phyloP scores from a whole-genome alignment of 805 yeast genomes.

The Kuraishia hungarica region DNA sequence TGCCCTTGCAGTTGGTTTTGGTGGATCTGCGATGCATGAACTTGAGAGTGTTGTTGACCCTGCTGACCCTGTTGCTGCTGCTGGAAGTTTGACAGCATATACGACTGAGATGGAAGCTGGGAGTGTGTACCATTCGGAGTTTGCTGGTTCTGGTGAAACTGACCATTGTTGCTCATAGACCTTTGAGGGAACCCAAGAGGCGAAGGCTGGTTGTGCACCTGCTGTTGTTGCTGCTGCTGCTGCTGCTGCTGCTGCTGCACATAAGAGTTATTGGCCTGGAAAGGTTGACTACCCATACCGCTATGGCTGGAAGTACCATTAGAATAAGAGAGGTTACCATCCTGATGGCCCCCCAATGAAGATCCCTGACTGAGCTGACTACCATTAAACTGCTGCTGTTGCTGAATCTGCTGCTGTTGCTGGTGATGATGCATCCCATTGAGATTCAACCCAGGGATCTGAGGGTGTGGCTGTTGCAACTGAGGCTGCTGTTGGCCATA shows the following conservation, averaged over 20 bases:
- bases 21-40: background rate
- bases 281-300: background rate
- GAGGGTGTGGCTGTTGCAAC: slow-evolving; percentile 4
- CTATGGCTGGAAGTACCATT: slow-evolving; percentile 1
- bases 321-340: background rate
- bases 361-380: slow-evolving; percentile 5
- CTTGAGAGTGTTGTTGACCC: slow-evolving; percentile 4
- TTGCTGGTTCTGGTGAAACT: background rate
- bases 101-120: background rate
- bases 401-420: slow-evolving; percentile 6
- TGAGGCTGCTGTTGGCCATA: slow-evolving; percentile 1
- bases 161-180: background rate
- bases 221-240: slow-evolving; percentile 1
- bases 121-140: background rate
- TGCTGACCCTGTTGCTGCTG: slow-evolving; percentile 3
- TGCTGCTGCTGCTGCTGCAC: slow-evolving; percentile 1
- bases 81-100: background rate
- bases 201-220: background rate
- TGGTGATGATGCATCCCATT: slow-evolving; percentile 3
- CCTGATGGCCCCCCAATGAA: slow-evolving; percentile 1
- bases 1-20: background rate
- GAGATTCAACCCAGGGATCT: background rate
- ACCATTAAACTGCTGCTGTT: slow-evolving; percentile 4
- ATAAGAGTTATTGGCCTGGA: background rate
- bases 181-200: background rate